Percentiles rank a stretch among this genome's conserved stretches.
These are phyloP conservation scores for Trichoderma atroviride DNA, from an alignment of 2,329 filamentous ascomycete species.

Conservation along the genomic window DNA sequence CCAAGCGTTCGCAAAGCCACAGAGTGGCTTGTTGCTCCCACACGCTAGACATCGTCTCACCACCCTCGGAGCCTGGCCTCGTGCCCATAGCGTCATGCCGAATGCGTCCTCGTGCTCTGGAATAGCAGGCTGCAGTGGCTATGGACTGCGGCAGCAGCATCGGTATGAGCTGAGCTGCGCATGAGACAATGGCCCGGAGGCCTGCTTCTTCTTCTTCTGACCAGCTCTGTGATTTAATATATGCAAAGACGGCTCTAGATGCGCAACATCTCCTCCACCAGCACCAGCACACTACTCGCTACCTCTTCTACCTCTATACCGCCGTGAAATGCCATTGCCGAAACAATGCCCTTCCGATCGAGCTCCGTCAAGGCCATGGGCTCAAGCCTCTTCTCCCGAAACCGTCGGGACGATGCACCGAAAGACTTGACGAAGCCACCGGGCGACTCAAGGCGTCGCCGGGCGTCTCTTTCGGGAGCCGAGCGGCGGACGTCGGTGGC, in stretches of 20 bases:
- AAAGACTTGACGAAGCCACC: constrained; percentile 2
- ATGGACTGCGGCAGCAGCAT: constrained; percentile 5
- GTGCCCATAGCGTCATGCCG: constrained; percentile 28
- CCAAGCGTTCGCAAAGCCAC: constrained; percentile 6
- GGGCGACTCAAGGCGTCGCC: constrained; percentile 20
- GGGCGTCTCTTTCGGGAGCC: not conserved
- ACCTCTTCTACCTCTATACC: not conserved
- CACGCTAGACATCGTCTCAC: constrained; percentile 23
- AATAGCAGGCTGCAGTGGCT: constrained; percentile 24
- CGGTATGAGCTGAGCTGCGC: constrained; percentile 2
- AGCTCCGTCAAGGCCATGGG: constrained; percentile 27
- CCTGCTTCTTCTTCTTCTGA: not conserved
- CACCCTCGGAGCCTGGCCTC: constrained; percentile 23
- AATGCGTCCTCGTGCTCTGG: constrained; percentile 27
- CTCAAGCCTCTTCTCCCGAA: constrained; percentile 26
- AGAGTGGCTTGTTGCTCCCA: constrained; percentile 19
- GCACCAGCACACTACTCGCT: not conserved
- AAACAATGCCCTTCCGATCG: constrained; percentile 27
- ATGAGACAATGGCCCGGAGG: constrained; percentile 8
- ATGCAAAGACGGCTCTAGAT: not conserved
- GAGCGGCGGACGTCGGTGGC: constrained; percentile 3
- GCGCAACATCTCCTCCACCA: not conserved
- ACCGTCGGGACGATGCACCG: constrained; percentile 11
- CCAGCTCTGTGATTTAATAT: not conserved
- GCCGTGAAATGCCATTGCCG: constrained; percentile 12